These are phyloP conservation scores for Solanum gandarillasii DNA, from an alignment of 257 asterid genomes.

Conservation along the genomic window DNA sequence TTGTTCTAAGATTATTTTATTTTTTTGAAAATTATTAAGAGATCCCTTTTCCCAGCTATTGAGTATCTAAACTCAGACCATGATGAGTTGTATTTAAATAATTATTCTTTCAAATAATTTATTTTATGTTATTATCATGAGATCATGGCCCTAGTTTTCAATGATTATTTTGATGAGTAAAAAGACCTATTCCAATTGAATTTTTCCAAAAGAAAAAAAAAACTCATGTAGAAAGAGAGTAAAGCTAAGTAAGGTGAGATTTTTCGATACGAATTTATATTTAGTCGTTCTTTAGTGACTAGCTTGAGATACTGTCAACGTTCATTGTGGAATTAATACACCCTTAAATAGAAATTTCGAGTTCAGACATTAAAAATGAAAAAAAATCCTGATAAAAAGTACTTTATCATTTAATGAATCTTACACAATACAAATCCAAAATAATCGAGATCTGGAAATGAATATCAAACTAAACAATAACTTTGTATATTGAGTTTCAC, in stretches of 20 bases:
- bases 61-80: not conserved
- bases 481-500: not conserved
- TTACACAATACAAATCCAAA: not conserved
- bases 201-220: not conserved
- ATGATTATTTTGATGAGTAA: not conserved
- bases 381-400: too few species aligned
- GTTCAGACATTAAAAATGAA: too few species aligned
- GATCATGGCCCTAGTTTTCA: not conserved
- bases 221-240: too few species aligned
- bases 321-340: not conserved
- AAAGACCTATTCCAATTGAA: not conserved
- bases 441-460: rapidly evolving
- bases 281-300: not conserved
- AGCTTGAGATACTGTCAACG: not conserved
- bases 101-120: not conserved
- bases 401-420: too few species aligned
- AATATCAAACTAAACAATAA: not conserved
- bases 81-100: not conserved
- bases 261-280: not conserved
- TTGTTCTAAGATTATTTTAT: not conserved
- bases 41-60: not conserved
- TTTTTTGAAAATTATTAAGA: not conserved
- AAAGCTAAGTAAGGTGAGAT: too few species aligned
- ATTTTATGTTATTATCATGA: not conserved
- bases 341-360: not conserved